Percentiles rank a stretch among this genome's conserved stretches.
These are phyloP conservation scores for Metschnikowia lachancei DNA, from an alignment of 805 yeast genomes.

Conservation along the genomic window DNA sequence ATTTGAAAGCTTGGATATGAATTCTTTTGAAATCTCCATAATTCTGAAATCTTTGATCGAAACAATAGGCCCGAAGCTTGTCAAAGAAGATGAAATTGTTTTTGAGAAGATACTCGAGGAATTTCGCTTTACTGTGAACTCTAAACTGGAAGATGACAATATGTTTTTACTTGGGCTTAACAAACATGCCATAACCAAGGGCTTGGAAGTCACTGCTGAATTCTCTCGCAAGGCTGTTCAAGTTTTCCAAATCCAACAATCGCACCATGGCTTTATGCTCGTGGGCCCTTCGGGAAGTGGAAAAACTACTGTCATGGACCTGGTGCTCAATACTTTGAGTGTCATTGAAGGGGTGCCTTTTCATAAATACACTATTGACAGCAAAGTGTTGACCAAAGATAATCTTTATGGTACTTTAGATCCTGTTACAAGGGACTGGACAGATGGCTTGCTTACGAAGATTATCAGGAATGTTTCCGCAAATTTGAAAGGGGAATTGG, in stretches of 20 bases:
- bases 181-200: constrained; percentile 27
- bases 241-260: constrained; percentile 54
- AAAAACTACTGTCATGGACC: constrained; percentile 55
- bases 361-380: constrained; percentile 54
- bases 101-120: constrained; percentile 22
- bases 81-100: constrained; percentile 47
- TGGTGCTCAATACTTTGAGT: constrained; percentile 47
- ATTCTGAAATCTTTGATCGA: constrained; percentile 48
- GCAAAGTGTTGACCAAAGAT: constrained; percentile 69
- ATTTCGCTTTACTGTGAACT: constrained; percentile 17
- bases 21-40: constrained; percentile 6
- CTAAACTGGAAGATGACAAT: constrained; percentile 22
- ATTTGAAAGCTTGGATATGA: background rate
- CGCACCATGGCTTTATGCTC: constrained; percentile 77
- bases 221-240: constrained; percentile 62
- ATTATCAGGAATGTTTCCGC: constrained; percentile 56
- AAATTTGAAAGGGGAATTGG: constrained; percentile 57
- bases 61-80: constrained; percentile 66
- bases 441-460: constrained; percentile 77
- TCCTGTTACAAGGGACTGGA: constrained; percentile 82
- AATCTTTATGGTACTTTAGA: constrained; percentile 71
- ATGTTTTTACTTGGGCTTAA: constrained; percentile 27
- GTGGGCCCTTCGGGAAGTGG: constrained; percentile 79
- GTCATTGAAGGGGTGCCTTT: constrained; percentile 30
- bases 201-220: constrained; percentile 30